These are phyloP conservation scores for Alnus rubra DNA, from an alignment of 306 rosid genomes.

Conservation along the genomic window DNA sequence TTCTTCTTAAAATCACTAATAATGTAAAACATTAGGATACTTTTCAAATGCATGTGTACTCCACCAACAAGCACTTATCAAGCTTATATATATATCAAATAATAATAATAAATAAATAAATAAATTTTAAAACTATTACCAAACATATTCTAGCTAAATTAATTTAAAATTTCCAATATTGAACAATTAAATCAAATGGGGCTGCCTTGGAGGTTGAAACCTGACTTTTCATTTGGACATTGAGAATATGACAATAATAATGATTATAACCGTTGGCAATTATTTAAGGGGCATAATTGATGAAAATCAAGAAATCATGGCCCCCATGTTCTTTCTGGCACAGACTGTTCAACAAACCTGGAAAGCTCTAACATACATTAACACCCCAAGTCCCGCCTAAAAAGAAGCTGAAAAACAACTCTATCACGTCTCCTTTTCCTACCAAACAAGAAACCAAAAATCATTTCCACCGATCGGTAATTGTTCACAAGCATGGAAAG, in stretches of 20 bases:
- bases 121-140: too few relatives aligned
- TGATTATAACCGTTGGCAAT: background rate
- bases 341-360: background rate
- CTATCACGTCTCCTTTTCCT: conserved; percentile 17
- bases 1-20: too few relatives aligned
- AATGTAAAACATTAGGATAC: too few relatives aligned
- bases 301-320: background rate
- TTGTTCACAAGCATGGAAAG: too few relatives aligned
- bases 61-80: too few relatives aligned
- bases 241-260: background rate
- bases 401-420: conserved; percentile 13
- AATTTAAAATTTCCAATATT: background rate
- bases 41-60: too few relatives aligned
- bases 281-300: background rate
- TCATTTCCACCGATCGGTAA: background rate
- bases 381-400: background rate
- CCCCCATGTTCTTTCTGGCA: conserved; percentile 7
- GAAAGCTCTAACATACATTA: background rate
- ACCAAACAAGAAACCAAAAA: conserved; percentile 15
- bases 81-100: too few relatives aligned
- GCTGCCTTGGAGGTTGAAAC: background rate
- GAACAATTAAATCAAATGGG: too few relatives aligned
- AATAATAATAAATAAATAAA: too few relatives aligned
- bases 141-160: too few relatives aligned
- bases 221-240: background rate